Conservation (phyloP, 1,284 basidiomycete genomes). For the Sanguinoderma infundibulare region DNA sequence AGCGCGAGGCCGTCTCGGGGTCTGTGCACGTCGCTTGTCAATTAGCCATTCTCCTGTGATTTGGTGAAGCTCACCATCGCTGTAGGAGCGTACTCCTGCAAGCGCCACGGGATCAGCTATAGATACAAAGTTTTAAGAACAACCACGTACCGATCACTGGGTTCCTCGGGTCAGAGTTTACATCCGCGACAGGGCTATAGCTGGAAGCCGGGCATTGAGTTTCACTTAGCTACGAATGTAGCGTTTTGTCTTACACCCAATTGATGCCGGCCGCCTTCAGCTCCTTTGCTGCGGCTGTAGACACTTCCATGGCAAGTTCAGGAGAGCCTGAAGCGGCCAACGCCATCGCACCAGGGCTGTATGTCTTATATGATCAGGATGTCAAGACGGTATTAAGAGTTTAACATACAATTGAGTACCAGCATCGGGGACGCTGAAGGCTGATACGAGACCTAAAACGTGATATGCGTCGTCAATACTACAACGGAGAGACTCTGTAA, state of each 20-base stretch:
- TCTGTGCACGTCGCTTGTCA: slow-evolving; percentile 40
- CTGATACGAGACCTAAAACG: slow-evolving; percentile 61
- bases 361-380: not conserved
- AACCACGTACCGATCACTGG: slow-evolving; percentile 66
- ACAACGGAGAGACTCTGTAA: not conserved
- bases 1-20: slow-evolving; percentile 52
- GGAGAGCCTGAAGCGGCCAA: slow-evolving; percentile 57
- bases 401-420: slow-evolving; percentile 70
- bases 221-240: no score
- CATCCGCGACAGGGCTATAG: slow-evolving; percentile 65
- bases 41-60: not conserved
- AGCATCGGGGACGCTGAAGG: slow-evolving; percentile 55
- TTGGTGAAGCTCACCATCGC: slow-evolving; percentile 51
- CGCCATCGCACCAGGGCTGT: slow-evolving; percentile 75
- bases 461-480: not conserved
- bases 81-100: slow-evolving; percentile 69
- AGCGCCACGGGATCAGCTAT: not conserved
- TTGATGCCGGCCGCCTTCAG: slow-evolving; percentile 66
- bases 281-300: slow-evolving; percentile 56
- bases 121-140: not conserved
- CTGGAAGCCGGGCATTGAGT: slow-evolving; percentile 10
- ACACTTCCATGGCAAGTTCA: slow-evolving; percentile 50
- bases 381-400: not conserved
- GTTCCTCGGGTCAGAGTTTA: slow-evolving; percentile 68
- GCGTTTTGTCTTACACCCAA: slow-evolving; percentile 54